These are phyloP conservation scores for Penicillium flavigenum DNA, from an alignment of 495 filamentous ascomycete species.

Conservation along the genomic window DNA sequence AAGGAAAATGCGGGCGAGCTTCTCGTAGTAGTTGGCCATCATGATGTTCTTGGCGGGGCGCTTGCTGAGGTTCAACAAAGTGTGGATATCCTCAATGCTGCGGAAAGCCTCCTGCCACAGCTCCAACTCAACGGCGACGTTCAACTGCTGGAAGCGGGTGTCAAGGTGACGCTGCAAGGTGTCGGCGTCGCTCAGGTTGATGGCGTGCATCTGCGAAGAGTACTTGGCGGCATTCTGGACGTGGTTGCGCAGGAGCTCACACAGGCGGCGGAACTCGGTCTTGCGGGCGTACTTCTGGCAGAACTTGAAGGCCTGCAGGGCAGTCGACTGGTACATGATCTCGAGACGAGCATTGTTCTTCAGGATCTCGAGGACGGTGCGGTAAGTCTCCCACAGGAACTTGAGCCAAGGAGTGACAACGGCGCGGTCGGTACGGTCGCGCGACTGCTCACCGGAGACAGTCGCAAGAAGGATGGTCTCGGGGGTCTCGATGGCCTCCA, in stretches of 20 bases:
- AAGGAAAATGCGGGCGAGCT: conserved; percentile 95
- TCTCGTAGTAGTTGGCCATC: conserved; percentile 99
- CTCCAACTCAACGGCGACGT: conserved; percentile 96
- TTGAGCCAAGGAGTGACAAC: conserved; percentile 99
- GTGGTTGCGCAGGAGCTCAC: conserved; percentile 96
- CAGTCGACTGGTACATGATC: conserved; percentile 96
- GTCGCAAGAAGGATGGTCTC: conserved; percentile 97
- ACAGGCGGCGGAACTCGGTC: conserved; percentile 97
- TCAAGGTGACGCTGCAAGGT: conserved; percentile 96
- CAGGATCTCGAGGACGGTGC: conserved; percentile 95
- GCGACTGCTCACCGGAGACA: conserved; percentile 95
- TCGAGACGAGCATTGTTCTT: conserved; percentile 98
- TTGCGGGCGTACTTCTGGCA: conserved; percentile 97
- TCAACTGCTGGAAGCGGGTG: conserved; percentile 97
- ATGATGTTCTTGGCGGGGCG: conserved; percentile 98
- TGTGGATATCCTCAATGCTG: conserved; percentile 98
- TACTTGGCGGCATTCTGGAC: conserved; percentile 99
- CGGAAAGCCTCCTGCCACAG: conserved; percentile 99
- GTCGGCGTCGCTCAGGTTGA: conserved; percentile 96
- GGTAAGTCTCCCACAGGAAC: conserved; percentile 99
- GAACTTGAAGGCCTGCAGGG: conserved; percentile 97
- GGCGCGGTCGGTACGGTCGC: conserved; percentile 93
- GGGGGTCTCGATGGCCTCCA: conserved; percentile 95
- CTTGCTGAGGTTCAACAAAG: conserved; percentile 97
- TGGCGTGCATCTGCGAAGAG: conserved; percentile 97